Conservation (phyloP, 108 stramenopile species). For the Conticribra weissflogii region DNA sequence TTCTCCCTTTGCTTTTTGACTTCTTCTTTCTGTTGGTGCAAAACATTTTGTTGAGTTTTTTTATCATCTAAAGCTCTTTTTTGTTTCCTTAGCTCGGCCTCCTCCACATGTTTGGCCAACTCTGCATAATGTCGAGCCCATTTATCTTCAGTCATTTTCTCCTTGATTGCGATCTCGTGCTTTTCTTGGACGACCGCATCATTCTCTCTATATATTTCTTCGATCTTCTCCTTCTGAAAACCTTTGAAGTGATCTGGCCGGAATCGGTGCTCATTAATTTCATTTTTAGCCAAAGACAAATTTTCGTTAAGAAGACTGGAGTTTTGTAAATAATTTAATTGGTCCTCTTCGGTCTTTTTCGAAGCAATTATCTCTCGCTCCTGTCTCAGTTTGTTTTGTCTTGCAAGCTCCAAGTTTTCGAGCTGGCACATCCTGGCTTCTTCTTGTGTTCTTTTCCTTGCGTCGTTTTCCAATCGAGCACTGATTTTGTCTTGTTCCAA, state of each 20-base stretch:
- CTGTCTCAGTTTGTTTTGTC: constrained; percentile 17
- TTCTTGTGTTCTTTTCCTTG: constrained; percentile 20
- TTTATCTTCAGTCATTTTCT: constrained; percentile 17
- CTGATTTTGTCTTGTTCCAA: constrained; percentile 38
- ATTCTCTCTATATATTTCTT: constrained; percentile 35
- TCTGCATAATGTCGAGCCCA: constrained; percentile 34
- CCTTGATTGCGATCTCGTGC: constrained; percentile 7
- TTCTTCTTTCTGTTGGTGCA: constrained; percentile 31
- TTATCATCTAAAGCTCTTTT: constrained; percentile 18
- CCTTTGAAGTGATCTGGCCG: constrained; percentile 52
- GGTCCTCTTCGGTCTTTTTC: constrained; percentile 27
- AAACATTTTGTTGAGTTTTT: constrained; percentile 8
- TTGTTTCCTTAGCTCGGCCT: constrained; percentile 16
- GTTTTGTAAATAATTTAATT: constrained; percentile 27
- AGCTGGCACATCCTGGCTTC: constrained; percentile 30
- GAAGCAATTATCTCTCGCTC: constrained; percentile 33
- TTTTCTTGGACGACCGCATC: constrained; percentile 38
- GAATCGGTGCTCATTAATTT: constrained; percentile 21
- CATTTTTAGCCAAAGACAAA: constrained; percentile 17
- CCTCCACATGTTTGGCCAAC: constrained; percentile 13
- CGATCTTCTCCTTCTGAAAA: constrained; percentile 26
- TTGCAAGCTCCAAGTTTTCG: constrained; percentile 42
- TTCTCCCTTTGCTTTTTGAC: constrained; percentile 24
- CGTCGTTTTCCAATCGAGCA: constrained; percentile 14
- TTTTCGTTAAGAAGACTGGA: constrained; percentile 40